These are phyloP conservation scores for Eremothecium coryli DNA, from an alignment of 1,139 yeast genomes.

Conservation along the genomic window DNA sequence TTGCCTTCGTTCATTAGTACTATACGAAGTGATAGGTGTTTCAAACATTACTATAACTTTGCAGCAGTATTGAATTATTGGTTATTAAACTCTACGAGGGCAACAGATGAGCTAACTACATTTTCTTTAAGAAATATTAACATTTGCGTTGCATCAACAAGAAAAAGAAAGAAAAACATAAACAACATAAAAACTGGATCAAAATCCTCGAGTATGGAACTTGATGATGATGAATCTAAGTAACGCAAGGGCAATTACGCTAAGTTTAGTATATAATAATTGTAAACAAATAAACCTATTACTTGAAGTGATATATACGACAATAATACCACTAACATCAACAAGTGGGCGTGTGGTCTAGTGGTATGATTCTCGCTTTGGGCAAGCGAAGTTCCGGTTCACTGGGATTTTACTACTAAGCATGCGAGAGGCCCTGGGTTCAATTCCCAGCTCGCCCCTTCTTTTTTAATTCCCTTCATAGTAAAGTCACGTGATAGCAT, in stretches of 20 bases:
- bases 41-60: slow-evolving; percentile 26
- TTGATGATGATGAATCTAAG: too few relatives aligned
- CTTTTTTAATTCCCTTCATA: too few relatives aligned
- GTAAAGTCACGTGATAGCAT: too few relatives aligned
- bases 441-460: slow-evolving; percentile 29
- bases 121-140: too few relatives aligned
- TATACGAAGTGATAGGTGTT: slow-evolving; percentile 16
- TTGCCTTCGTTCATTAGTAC: slow-evolving; percentile 13
- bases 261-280: too few relatives aligned
- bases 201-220: background rate
- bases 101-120: too few relatives aligned
- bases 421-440: slow-evolving; percentile 27
- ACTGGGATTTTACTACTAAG: slow-evolving; percentile 11
- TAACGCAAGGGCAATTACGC: too few relatives aligned
- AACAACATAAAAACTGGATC: background rate
- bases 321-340: too few relatives aligned
- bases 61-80: too few relatives aligned
- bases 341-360: slow-evolving; percentile 30
- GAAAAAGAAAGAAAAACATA: background rate
- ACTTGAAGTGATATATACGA: too few relatives aligned
- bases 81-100: too few relatives aligned
- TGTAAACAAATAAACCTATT: too few relatives aligned
- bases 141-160: background rate
- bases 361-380: slow-evolving; percentile 31
- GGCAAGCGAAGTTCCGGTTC: slow-evolving; percentile 21